Evolutionary conservation across 768 basidiomycete genomes (phyloP), one percentile per base, ranked within the genome.

Genomic region (Serendipita sp.): DNA sequence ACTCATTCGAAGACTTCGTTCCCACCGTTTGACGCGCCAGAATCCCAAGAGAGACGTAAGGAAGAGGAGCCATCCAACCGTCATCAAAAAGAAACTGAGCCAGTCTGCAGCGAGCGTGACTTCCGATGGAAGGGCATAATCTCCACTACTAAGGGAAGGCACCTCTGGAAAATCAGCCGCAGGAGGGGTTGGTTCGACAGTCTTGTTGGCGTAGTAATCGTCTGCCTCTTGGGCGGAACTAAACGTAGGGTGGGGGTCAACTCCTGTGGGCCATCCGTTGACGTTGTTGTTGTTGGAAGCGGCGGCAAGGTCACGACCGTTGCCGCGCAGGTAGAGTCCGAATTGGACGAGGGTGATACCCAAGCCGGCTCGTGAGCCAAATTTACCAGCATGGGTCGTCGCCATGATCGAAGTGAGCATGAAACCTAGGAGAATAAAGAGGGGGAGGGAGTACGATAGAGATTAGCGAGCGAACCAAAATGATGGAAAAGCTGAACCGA

Each of bases 311-410:
- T 8, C 24, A 15, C 30, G 45, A 44, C 63, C 34, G 32, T 53
- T 10, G 13, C 73, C 67, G 63, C 83, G 82, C 11, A 88, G 82
- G 71, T 83, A 86, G 70, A 94, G 83, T 0, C 94, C 95, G 69
- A 86, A 91, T 71, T 97, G 95, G 68, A 97, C 94, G 66, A 97
- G 78, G 0, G 92, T 98, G 69, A 96, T 79, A 16, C 95, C 95
- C n/a, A 99, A 83, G 35, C 95, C 95, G 0, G 92, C 92, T 48
- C 92, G 86, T 15, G 91, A 92, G 60, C 96, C 95, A 71, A 83
- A 90, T 73, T 93, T 94, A 66, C 88, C 90, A 0, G 95, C 92
- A 71, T 98, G 94, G 1, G 92, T 87, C 11, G 78, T 79, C 67
- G 75, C 70, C 1, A 80, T 72, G 63, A 78, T 75, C 67, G 76